These are phyloP conservation scores for barley (Hordeum vulgare) DNA, from an alignment of 176 grass and related monocot genomes.

Conservation along the genomic window DNA sequence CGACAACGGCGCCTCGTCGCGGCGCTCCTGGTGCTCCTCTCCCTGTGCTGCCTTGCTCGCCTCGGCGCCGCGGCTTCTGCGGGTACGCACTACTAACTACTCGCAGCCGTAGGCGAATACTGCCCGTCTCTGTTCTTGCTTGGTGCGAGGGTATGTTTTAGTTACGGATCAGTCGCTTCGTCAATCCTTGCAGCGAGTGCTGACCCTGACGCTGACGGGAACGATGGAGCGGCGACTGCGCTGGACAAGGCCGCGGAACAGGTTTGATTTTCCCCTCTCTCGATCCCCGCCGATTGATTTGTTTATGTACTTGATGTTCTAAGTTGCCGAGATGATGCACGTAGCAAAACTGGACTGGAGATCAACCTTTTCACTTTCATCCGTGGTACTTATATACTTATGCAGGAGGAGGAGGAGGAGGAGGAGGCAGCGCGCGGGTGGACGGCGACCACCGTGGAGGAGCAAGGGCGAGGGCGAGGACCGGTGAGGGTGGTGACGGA, in stretches of 20 bases:
- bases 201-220: neutral
- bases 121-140: neutral
- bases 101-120: too few species aligned
- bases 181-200: neutral
- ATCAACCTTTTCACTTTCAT: neutral
- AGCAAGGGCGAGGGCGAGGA: neutral
- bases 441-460: neutral
- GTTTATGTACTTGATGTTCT: neutral
- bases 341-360: too few species aligned
- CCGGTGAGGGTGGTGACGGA: constrained; percentile 21
- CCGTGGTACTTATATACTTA: neutral
- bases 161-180: neutral
- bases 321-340: too few species aligned
- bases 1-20: neutral
- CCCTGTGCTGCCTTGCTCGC: constrained; percentile 21
- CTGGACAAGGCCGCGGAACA: neutral
- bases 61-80: neutral
- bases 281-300: neutral
- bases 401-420: constrained; percentile 13
- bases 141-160: neutral
- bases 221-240: neutral
- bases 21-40: constrained; percentile 17
- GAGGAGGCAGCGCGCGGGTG: neutral
- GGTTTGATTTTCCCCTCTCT: neutral
- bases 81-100: neutral